phyloP scores from a whole-genome alignment of 768 basidiomycete species.

The Rubroboletus pulcherrimus region DNA sequence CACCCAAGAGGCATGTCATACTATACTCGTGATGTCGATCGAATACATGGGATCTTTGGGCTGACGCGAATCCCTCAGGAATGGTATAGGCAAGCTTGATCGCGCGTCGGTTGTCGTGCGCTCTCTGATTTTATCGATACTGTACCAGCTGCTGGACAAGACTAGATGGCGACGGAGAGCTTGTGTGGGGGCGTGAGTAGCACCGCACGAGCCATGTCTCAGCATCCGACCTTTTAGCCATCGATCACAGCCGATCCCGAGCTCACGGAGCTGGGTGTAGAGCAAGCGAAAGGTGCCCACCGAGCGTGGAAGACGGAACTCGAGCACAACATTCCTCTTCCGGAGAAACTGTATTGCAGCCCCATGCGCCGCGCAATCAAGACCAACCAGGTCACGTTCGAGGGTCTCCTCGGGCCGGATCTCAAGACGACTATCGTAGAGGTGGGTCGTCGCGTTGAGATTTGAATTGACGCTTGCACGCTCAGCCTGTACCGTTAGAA shows the following conservation, averaged over 20 bases:
- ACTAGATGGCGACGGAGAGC: constrained; percentile 57
- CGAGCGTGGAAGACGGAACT: constrained; percentile 49
- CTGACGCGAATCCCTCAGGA: constrained; percentile 27
- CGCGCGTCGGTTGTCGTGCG: neutral
- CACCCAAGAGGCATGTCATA: constrained; percentile 39
- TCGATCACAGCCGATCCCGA: constrained; percentile 55
- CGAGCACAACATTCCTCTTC: constrained; percentile 40
- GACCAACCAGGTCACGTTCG: constrained; percentile 54
- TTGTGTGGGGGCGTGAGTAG: constrained; percentile 71
- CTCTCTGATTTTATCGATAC: neutral
- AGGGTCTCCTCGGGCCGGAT: constrained; percentile 32
- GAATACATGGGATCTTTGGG: neutral
- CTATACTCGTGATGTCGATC: neutral
- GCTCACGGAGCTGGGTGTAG: constrained; percentile 53
- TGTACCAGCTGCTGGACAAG: constrained; percentile 56
- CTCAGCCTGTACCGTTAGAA: constrained; percentile 38
- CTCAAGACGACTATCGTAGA: constrained; percentile 49
- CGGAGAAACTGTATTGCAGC: constrained; percentile 56
- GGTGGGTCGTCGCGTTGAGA: constrained; percentile 32
- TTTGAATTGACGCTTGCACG: neutral
- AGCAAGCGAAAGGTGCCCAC: constrained; percentile 49
- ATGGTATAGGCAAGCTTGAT: constrained; percentile 55
- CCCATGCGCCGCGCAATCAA: constrained; percentile 59
- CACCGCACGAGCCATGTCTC: neutral
- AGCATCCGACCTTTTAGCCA: neutral